phyloP scores from a whole-genome alignment of 805 yeast genomes.

The Pichia heedii region DNA sequence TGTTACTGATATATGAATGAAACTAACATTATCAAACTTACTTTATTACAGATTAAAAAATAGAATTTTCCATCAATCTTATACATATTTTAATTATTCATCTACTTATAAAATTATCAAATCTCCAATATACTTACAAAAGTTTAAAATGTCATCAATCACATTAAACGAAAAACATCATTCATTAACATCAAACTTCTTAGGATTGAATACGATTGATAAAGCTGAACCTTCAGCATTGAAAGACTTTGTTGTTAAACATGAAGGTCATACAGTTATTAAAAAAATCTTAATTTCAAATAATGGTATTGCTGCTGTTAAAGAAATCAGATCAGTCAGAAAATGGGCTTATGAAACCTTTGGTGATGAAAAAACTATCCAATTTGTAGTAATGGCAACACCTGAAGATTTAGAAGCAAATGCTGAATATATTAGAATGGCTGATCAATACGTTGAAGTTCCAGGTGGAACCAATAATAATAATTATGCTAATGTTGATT shows the following conservation, averaged over 20 bases:
- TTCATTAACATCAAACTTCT: slow-evolving; percentile 60
- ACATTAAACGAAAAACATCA: slow-evolving; percentile 17
- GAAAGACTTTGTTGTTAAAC: slow-evolving; percentile 73
- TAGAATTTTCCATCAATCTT: neutral
- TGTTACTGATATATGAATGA: neutral
- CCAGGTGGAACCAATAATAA: slow-evolving; percentile 99
- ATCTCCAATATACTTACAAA: neutral
- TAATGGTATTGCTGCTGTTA: slow-evolving; percentile 99
- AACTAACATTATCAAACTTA: neutral
- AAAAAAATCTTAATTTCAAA: slow-evolving; percentile 86
- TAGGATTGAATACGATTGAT: slow-evolving; percentile 72
- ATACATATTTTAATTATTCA: neutral
- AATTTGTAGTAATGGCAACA: slow-evolving; percentile 97
- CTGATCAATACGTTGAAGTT: slow-evolving; percentile 95
- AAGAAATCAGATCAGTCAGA: slow-evolving; percentile 93
- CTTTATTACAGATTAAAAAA: neutral
- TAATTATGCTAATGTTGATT: slow-evolving; percentile 95
- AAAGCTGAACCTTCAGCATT: slow-evolving; percentile 70
- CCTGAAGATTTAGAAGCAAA: slow-evolving; percentile 98
- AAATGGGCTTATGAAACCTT: slow-evolving; percentile 99
- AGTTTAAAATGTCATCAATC: slow-evolving; percentile 4
- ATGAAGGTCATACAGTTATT: slow-evolving; percentile 94
- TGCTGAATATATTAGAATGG: slow-evolving; percentile 97
- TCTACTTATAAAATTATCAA: neutral
- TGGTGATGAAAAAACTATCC: slow-evolving; percentile 88